These are phyloP conservation scores for Chenopodium formosanum DNA, from an alignment of 148 eudicot species.

Conservation along the genomic window DNA sequence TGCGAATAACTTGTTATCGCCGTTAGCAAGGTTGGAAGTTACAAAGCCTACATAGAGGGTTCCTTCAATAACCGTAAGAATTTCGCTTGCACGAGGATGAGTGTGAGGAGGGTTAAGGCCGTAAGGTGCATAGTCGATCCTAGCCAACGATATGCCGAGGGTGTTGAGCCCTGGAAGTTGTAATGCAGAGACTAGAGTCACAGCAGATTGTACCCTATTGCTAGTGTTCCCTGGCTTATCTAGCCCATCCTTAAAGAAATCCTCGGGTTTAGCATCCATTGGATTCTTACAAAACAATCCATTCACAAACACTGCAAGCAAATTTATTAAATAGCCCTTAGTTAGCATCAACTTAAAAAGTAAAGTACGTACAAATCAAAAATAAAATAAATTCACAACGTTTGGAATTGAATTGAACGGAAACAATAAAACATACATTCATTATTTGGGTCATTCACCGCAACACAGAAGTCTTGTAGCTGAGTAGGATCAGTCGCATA, in stretches of 20 bases:
- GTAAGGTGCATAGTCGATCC: too few species aligned
- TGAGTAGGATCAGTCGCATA: too few species aligned
- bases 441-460: background rate
- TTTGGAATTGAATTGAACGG: background rate
- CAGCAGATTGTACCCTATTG: background rate
- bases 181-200: background rate
- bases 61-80: too few species aligned
- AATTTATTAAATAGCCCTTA: too few species aligned
- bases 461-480: too few species aligned
- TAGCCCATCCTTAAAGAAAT: conserved; percentile 10
- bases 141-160: too few species aligned
- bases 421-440: background rate
- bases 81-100: too few species aligned
- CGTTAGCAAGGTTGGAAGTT: too few species aligned
- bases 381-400: background rate
- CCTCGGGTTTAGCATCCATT: conserved; percentile 2
- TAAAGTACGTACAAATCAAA: background rate
- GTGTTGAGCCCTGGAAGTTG: background rate
- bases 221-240: background rate
- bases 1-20: too few species aligned
- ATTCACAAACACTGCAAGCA: conserved; percentile 14
- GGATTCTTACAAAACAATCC: conserved; percentile 14
- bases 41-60: too few species aligned
- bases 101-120: too few species aligned
- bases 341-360: background rate